A percentile compares a stretch with the other conserved stretches of the same genome.
These are phyloP conservation scores for Meripilus lineatus DNA, from an alignment of 1,284 basidiomycete species.

Conservation along the genomic window DNA sequence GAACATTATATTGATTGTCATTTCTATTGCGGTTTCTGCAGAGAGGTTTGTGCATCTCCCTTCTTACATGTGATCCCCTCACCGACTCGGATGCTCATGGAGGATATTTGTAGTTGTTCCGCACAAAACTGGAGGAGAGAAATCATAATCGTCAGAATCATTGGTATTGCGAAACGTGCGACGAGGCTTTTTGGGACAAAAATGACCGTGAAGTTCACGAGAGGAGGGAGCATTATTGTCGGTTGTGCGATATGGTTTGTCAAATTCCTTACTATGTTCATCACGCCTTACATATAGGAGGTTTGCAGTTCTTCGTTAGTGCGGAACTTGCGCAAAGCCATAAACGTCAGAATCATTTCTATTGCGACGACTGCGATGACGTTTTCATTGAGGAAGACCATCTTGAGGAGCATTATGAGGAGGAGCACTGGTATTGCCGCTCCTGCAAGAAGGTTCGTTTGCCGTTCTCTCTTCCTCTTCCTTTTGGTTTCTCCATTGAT, in stretches of 20 bases:
- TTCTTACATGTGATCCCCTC: too few species aligned
- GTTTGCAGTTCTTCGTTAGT: conserved; percentile 27
- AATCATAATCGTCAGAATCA: too few species aligned
- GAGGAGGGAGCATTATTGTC: conserved; percentile 37
- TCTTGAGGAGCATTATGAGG: conserved; percentile 14
- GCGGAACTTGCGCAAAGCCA: conserved; percentile 40
- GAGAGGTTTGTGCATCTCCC: too few species aligned
- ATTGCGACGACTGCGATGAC: conserved; percentile 41
- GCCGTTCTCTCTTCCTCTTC: too few species aligned
- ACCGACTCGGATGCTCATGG: not conserved
- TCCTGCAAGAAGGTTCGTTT: too few species aligned
- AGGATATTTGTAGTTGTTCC: too few species aligned
- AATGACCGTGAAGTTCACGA: conserved; percentile 14
- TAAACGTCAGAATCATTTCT: conserved; percentile 42
- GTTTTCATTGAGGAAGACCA: conserved; percentile 29
- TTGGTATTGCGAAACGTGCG: conserved; percentile 42
- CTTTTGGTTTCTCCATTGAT: too few species aligned
- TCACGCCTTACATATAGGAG: not conserved
- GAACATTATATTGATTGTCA: too few species aligned
- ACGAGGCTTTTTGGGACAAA: conserved; percentile 32
- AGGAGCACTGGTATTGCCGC: conserved; percentile 40
- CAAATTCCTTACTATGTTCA: not conserved
- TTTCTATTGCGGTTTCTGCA: too few species aligned
- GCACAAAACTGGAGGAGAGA: too few species aligned
- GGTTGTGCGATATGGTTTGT: conserved; percentile 27